Evolutionary conservation across 495 filamentous ascomycete genomes (phyloP).

Genomic region (Tuber calosporum): DNA sequence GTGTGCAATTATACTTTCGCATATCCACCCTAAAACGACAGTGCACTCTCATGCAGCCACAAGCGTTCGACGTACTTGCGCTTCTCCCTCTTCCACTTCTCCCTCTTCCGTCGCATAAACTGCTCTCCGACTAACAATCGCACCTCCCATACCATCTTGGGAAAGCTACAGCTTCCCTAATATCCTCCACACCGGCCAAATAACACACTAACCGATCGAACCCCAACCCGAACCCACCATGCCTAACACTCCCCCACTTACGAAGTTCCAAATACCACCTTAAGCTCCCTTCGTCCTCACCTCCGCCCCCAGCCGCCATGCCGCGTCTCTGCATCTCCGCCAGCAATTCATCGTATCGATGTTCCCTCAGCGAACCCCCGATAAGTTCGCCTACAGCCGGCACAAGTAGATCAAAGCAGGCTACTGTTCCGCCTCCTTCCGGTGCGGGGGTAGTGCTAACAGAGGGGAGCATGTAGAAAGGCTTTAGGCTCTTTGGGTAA

Average conservation of each 20-base stretch:
- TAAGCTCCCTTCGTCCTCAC: constrained; percentile 51
- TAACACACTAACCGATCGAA: constrained; percentile 88
- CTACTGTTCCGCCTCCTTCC: constrained; percentile 55
- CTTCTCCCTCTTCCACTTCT: background rate
- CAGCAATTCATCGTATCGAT: constrained; percentile 64
- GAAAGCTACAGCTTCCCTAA: constrained; percentile 82
- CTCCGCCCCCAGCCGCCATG: constrained; percentile 9
- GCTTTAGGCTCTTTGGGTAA: constrained; percentile 78
- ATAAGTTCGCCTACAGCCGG: constrained; percentile 84
- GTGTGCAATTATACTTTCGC: background rate
- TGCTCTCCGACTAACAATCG: constrained; percentile 58
- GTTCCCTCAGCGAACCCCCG: constrained; percentile 89
- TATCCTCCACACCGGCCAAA: constrained; percentile 71
- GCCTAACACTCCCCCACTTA: constrained; percentile 87
- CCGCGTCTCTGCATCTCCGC: constrained; percentile 64
- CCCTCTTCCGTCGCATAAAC: background rate
- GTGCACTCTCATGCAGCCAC: background rate
- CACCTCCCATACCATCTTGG: constrained; percentile 86
- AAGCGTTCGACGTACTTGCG: background rate
- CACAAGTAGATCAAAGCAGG: constrained; percentile 91
- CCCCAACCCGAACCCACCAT: constrained; percentile 90
- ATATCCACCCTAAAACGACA: background rate
- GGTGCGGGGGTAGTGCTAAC: constrained; percentile 13
- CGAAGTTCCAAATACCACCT: constrained; percentile 94
- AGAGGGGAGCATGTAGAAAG: constrained; percentile 79